Conservation (phyloP, 306 rosid genomes). For the Inga laurina region DNA sequence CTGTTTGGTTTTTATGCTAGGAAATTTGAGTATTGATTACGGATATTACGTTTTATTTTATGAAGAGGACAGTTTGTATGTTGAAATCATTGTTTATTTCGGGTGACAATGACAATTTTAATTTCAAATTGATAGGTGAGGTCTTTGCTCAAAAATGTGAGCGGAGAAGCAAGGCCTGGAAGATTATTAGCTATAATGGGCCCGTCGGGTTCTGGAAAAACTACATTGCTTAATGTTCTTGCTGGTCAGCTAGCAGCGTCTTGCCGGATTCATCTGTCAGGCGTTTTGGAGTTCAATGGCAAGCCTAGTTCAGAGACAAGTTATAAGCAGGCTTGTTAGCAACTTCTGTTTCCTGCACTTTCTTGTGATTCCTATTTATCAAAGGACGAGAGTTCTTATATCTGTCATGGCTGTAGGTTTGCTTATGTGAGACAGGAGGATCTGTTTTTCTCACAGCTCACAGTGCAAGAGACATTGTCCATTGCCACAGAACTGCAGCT, state of each 20-base stretch:
- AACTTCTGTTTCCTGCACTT: slow-evolving; percentile 20
- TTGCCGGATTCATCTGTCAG: slow-evolving; percentile 63
- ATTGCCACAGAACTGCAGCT: slow-evolving; percentile 93
- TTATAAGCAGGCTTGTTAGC: slow-evolving; percentile 54
- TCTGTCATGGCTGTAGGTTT: slow-evolving; percentile 52
- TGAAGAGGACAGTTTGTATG: neutral
- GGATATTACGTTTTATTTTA: slow-evolving; percentile 1
- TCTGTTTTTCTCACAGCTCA: slow-evolving; percentile 92
- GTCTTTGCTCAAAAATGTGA: slow-evolving; percentile 72
- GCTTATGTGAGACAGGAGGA: slow-evolving; percentile 99
- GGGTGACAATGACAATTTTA: slow-evolving; percentile 1
- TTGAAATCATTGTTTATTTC: neutral
- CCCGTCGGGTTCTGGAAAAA: slow-evolving; percentile 98
- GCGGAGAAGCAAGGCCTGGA: slow-evolving; percentile 91
- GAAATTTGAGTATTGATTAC: neutral
- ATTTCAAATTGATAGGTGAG: slow-evolving; percentile 54
- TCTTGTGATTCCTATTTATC: slow-evolving; percentile 20
- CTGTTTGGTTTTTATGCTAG: slow-evolving; percentile 7
- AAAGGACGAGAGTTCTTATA: neutral
- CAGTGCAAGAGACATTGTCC: slow-evolving; percentile 82
- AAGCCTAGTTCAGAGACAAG: slow-evolving; percentile 59
- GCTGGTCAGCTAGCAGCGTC: slow-evolving; percentile 86
- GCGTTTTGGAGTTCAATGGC: slow-evolving; percentile 84
- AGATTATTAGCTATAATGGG: slow-evolving; percentile 91
- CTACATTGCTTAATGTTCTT: slow-evolving; percentile 89